These are phyloP conservation scores for Globisporangium spinosum DNA, from an alignment of 352 stramenopile genomes.

Conservation along the genomic window DNA sequence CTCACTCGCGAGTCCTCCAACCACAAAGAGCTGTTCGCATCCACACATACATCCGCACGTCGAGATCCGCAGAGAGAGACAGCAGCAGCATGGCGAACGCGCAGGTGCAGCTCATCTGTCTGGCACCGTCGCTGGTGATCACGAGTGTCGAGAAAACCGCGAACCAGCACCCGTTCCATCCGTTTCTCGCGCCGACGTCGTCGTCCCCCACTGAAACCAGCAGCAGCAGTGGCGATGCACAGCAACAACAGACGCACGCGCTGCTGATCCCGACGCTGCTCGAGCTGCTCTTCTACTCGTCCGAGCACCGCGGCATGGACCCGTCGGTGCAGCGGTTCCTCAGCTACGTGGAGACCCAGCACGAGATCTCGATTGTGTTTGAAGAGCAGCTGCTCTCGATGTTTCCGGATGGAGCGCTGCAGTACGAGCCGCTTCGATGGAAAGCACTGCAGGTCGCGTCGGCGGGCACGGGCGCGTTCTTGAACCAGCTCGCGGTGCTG, in stretches of 20 bases:
- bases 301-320: slow-evolving; percentile 5
- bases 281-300: slow-evolving; percentile 53
- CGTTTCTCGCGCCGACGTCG: slow-evolving; percentile 15
- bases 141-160: slow-evolving; percentile 39
- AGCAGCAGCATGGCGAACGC: slow-evolving; percentile 20
- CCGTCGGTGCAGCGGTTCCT: slow-evolving; percentile 32
- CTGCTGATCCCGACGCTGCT: slow-evolving; percentile 43
- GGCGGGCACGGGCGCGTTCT: slow-evolving; percentile 45
- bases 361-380: slow-evolving; percentile 67
- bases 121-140: slow-evolving; percentile 52
- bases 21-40: background rate
- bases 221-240: background rate
- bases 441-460: slow-evolving; percentile 61
- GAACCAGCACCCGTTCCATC: slow-evolving; percentile 25
- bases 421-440: slow-evolving; percentile 51
- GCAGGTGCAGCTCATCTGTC: slow-evolving; percentile 59
- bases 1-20: background rate
- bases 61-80: background rate
- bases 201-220: background rate
- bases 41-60: background rate
- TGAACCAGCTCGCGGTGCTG: slow-evolving; percentile 52
- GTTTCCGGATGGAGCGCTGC: slow-evolving; percentile 34
- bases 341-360: slow-evolving; percentile 63
- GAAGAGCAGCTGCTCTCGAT: slow-evolving; percentile 37
- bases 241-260: slow-evolving; percentile 7